Conservation (phyloP, 805 yeast species). For the Cyberlindnera nakhonratchasimensis region DNA sequence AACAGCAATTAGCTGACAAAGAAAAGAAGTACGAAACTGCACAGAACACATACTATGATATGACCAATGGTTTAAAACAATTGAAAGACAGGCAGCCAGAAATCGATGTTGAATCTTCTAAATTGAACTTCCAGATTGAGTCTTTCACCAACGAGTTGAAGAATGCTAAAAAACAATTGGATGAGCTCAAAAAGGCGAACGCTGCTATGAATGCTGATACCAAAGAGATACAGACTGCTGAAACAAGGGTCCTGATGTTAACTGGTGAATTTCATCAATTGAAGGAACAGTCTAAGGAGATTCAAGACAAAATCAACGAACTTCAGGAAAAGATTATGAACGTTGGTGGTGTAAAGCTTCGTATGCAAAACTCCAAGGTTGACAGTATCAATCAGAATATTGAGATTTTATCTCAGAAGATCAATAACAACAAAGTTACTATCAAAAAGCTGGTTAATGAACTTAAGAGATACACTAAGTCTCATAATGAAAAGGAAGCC, state of each 20-base stretch:
- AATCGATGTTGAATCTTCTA: slow-evolving; percentile 57
- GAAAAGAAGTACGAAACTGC: slow-evolving; percentile 53
- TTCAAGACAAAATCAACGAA: slow-evolving; percentile 52
- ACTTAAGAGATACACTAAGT: slow-evolving; percentile 49
- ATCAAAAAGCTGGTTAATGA: slow-evolving; percentile 63
- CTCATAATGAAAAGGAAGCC: slow-evolving; percentile 40
- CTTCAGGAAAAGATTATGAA: slow-evolving; percentile 80
- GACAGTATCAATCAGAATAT: slow-evolving; percentile 67
- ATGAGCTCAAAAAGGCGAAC: slow-evolving; percentile 32
- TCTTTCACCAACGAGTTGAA: slow-evolving; percentile 52
- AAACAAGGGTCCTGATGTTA: slow-evolving; percentile 31
- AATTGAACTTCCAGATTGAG: slow-evolving; percentile 59
- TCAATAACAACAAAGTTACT: slow-evolving; percentile 53
- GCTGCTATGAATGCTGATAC: slow-evolving; percentile 26
- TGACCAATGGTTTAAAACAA: slow-evolving; percentile 54
- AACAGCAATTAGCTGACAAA: slow-evolving; percentile 45
- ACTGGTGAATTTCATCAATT: slow-evolving; percentile 43
- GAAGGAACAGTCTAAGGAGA: slow-evolving; percentile 50
- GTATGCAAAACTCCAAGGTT: slow-evolving; percentile 77
- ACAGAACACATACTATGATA: slow-evolving; percentile 49
- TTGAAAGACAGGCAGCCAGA: slow-evolving; percentile 68
- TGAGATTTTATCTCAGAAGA: slow-evolving; percentile 53
- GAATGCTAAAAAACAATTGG: slow-evolving; percentile 42
- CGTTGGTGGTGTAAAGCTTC: slow-evolving; percentile 84
- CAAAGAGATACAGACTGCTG: slow-evolving; percentile 37